These are phyloP conservation scores for Eudorina sp. DNA, from an alignment of 139 green algal genomes.

Conservation along the genomic window DNA sequence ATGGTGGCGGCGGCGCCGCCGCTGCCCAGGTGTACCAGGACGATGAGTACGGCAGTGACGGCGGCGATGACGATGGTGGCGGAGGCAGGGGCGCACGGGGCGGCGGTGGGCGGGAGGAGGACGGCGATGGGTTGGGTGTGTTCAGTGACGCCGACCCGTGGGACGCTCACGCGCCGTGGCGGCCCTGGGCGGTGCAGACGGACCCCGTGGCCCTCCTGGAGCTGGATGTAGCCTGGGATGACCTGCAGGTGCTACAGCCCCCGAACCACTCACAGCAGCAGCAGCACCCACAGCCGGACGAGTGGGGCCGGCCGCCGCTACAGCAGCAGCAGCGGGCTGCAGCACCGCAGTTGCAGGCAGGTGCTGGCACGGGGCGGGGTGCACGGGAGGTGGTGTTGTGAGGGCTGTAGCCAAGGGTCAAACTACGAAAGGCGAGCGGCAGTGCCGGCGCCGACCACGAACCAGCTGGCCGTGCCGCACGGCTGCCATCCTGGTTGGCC, in stretches of 20 bases:
- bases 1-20: neutral
- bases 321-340: neutral
- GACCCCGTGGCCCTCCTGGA: constrained; percentile 24
- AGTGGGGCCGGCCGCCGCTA: neutral
- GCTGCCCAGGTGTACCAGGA: neutral
- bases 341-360: neutral
- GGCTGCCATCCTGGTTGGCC: neutral
- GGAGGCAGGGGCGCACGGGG: neutral
- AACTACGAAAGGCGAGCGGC: neutral
- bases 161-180: constrained; percentile 75
- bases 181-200: constrained; percentile 70
- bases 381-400: neutral
- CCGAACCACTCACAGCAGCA: too few relatives aligned
- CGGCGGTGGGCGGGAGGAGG: neutral
- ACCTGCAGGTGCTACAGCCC: neutral
- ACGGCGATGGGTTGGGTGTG: neutral
- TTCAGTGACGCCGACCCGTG: constrained; percentile 54
- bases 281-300: too few relatives aligned
- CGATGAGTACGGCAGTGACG: neutral
- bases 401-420: neutral
- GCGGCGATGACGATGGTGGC: neutral
- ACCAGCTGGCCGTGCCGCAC: neutral
- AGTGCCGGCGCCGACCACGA: neutral
- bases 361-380: neutral
- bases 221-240: constrained; percentile 45